phyloP scores from a whole-genome alignment of 2,329 filamentous ascomycete genomes.

The Colletotrichum sp. region DNA sequence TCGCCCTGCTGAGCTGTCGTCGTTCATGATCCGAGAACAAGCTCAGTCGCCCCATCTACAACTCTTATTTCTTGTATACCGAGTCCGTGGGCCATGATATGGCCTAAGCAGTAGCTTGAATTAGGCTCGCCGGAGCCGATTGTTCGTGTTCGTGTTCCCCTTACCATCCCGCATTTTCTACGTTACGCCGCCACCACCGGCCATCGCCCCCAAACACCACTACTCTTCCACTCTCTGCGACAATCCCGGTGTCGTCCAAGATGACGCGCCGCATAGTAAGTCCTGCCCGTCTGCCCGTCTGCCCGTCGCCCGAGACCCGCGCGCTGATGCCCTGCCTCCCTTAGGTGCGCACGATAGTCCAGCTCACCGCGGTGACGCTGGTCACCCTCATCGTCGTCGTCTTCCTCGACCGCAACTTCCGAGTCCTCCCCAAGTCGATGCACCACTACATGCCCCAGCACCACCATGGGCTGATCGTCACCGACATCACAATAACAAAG shows the following conservation, averaged over 20 bases:
- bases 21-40: not conserved
- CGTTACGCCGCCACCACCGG: not conserved
- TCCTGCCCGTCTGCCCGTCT: not conserved
- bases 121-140: slow-evolving; percentile 19
- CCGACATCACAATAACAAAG: slow-evolving; percentile 79
- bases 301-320: not conserved
- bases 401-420: slow-evolving; percentile 87
- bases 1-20: not conserved
- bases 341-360: slow-evolving; percentile 72
- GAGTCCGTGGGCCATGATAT: slow-evolving; percentile 14
- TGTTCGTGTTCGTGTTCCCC: slow-evolving; percentile 1
- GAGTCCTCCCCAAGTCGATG: slow-evolving; percentile 82
- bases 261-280: slow-evolving; percentile 28
- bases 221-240: not conserved
- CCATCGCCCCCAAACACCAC: not conserved
- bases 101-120: slow-evolving; percentile 16
- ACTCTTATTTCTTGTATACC: not conserved
- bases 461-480: slow-evolving; percentile 83
- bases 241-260: slow-evolving; percentile 8
- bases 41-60: slow-evolving; percentile 1
- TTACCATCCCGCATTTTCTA: not conserved
- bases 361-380: slow-evolving; percentile 71
- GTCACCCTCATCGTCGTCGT: slow-evolving; percentile 76
- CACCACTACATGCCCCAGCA: slow-evolving; percentile 88
- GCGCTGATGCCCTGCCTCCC: not conserved